Percentiles rank a stretch among this genome's conserved stretches.
These are phyloP conservation scores for Neurospora sp. DNA, from an alignment of 495 filamentous ascomycete genomes.

Conservation along the genomic window DNA sequence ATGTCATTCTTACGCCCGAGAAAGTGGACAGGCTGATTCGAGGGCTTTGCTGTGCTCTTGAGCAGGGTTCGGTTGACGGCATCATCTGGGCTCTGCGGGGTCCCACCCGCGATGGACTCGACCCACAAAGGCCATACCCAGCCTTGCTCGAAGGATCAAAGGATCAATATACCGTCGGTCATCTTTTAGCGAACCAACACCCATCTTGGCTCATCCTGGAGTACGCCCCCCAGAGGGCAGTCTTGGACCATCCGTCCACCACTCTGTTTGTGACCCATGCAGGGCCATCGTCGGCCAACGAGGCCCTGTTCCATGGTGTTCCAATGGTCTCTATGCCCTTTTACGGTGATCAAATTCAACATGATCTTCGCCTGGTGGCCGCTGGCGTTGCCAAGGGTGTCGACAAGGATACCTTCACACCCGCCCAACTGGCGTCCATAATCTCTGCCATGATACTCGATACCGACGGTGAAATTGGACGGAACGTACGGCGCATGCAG, in stretches of 20 bases:
- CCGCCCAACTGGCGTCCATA: constrained; percentile 19
- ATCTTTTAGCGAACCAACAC: constrained; percentile 16
- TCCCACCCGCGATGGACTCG: constrained; percentile 5
- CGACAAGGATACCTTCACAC: constrained; percentile 24
- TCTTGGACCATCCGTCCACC: constrained; percentile 20
- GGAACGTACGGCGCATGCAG: constrained; percentile 21
- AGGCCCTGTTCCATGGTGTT: constrained; percentile 27
- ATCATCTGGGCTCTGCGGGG: constrained; percentile 23
- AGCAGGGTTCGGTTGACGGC: constrained; percentile 24
- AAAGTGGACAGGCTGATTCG: constrained; percentile 18
- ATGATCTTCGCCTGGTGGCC: constrained; percentile 20
- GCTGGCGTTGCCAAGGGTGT: constrained; percentile 22
- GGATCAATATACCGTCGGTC: constrained; percentile 6
- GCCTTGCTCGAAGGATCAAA: constrained; percentile 1
- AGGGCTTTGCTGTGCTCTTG: constrained; percentile 14
- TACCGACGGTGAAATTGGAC: constrained; percentile 10
- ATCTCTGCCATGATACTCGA: constrained; percentile 14
- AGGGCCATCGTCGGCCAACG: constrained; percentile 27
- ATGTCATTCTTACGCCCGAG: constrained; percentile 21
- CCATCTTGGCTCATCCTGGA: constrained; percentile 16
- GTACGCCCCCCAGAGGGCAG: constrained; percentile 26
- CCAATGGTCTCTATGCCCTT: constrained; percentile 24
- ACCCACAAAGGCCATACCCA: constrained; percentile 11
- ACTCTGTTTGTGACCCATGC: constrained; percentile 27
- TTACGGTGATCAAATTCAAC: constrained; percentile 28